Base-by-base conservation (phyloP, 2,329 filamentous ascomycete genomes). In the Gliomastix tumulicola region DNA sequence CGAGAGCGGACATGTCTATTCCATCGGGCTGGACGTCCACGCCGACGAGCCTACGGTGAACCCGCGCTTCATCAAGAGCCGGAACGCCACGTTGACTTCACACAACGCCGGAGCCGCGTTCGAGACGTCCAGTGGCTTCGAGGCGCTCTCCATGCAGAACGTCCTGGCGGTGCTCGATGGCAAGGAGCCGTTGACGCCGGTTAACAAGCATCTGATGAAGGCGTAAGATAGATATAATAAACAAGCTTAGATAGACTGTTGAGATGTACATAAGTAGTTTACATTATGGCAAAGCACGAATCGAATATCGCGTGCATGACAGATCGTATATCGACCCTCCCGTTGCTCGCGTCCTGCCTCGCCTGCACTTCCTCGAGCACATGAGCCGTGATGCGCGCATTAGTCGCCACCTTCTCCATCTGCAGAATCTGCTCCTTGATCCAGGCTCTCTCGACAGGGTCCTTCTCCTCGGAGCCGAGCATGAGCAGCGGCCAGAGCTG, bases 401-500 rank as follows among this genome's bases (percentile, higher is more conserved):
- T 66, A 15, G 57, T 58, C 1, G 63, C 61, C 5, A 69, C 63
- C 36, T 59, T 59, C 40, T 68, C 62, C 63, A 70, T 69, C 9
- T 55, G 49, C 32, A 66, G 54, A 16, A 77, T 73, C 40, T 69
- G 64, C 7, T 60, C 51, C 23, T 63, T 57, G 37, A 78, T 74
- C 71, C 72, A 75, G 7, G 45, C 50, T 34, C 70, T 57, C 45
- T 74, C 68, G 6, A 60, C 56, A 0, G 50, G 27, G 34, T 68
- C 65, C n/a, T 71, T 64, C 41, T 74, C 71, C 47, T 77, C 73
- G 8, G 64, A 66, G 0, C 73, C 72, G 42, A 70, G 59, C 65
- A 78, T 73, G 27, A 77, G 53, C 7, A 76, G 51, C 3, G 72
- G 71, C 74, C 71, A 77, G 6, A 77, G 57, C 57, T 76, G 66